Base-by-base conservation (phyloP, 2,329 filamentous ascomycete genomes). In the Penicillium palitans region DNA sequence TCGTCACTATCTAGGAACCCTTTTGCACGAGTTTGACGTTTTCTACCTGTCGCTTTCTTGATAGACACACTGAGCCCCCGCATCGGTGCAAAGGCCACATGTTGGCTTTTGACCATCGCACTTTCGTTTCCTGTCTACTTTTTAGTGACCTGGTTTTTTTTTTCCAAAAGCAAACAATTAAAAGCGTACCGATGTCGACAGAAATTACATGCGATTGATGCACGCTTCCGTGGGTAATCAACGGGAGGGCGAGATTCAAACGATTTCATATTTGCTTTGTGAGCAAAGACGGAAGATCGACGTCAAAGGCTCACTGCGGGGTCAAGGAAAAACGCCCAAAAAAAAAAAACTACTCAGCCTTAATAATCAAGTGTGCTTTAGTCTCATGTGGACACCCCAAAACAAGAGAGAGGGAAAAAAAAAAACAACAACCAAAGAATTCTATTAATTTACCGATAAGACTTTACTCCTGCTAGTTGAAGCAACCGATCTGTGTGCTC, bases 51-150 rank as follows among this genome's bases (percentile, higher is more conserved):
- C 62, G 37, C 52, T 61, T 50, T 65, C 62, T 49, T 61, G 61
- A 47, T 65, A 65, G 45, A 60, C 61, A 51, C 62, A 65, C 33
- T 59, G 56, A 13, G 61, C 61, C n/a, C 61, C 61, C 29, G 61
- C 57, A 40, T 54, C 57, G 33, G 55, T 56, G 50, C 62, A 65
- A 29, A 60, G 61, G 37, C 57, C 59, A 56, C 62, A 65, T 44
- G 55, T 50, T 21, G 62, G 61, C 44, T 56, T 61, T 31, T 63
- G 56, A 13, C 62, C 62, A 49, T 62, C 62, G 45, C 62, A 65
- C 52, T 65, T 65, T 19, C 62, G 57, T 48, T 65, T 65, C 31
- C 62, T 65, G 17, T 6, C 7, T 21, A 17, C 19, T 48, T 44
- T 44, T 44, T 39, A 57, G 54, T 52, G 17, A 12, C 17, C 15